Base-by-base conservation (phyloP, 2,329 filamentous ascomycete genomes). In the Gaeumannomyces tritici region DNA sequence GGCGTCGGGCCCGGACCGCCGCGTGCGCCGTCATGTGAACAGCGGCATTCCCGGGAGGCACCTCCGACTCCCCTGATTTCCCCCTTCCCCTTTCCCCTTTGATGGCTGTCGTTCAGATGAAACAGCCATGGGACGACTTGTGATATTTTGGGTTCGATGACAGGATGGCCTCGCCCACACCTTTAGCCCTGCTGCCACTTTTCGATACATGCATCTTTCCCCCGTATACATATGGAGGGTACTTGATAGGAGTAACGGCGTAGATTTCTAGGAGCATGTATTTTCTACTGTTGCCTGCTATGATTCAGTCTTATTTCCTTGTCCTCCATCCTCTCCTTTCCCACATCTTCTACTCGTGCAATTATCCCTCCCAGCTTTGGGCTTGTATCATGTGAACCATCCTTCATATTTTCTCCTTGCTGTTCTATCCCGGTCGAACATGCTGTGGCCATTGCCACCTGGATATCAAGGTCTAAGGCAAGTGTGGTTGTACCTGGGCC, bases 1-100 rank as follows among this genome's bases (percentile, higher is more conserved):
- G 56, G 56, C 27, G 56, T 12, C 68, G 71, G 63, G 69, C 70
- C 28, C 65, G 68, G 63, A 68, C 68, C 7, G 66, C 65, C 33
- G 66, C 57, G 35, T 70, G 69, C 61, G 55, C 61, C 8, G 66
- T 70, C 26, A 70, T 70, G 68, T 70, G 63, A 67, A 51, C 21
- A n/a, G 18, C 21, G 11, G 9, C 42, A 13, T 3, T 9, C 18
- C 7, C 1, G 4, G 21, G 42, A 51, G 18, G 42, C 21, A 51
- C 18, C 6, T n/a, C 42, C 3, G 9, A 5, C 42, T n/a, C 42
- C 42, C 21, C 21, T 9, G 42, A 51, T 47, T n/a, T 51, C 42
- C n/a, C n/a, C 12, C 35, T 42, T 15, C 35, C 18, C 8, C 9
- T 47, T n/a, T n/a, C 42, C 18, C 42, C 42, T 2, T 18, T 47